Base-by-base conservation (phyloP, 768 basidiomycete species). In the Exsudoporus frostii region DNA sequence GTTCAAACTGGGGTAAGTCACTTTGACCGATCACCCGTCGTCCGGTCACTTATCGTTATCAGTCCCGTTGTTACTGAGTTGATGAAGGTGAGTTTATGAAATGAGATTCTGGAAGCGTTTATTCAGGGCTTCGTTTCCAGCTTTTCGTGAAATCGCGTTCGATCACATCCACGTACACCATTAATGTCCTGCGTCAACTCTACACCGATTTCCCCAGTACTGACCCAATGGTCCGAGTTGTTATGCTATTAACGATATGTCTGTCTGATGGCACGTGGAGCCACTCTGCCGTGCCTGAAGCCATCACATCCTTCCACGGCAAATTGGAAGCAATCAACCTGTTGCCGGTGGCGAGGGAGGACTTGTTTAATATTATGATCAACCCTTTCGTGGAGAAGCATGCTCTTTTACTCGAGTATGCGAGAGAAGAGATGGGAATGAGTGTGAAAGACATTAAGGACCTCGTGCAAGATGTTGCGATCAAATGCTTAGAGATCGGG, bases 191-290 rank as follows among this genome's bases (percentile, higher is more conserved):
- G 36, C 79, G 82, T 24, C 78, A 81, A 48, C 76, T 91, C 40
- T 85, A 79, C 65, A 67, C 72, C 42, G 88, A 90, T 63, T 90
- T 86, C 64, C 84, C 85, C 20, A 82, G 79, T 39, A 59, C 74
- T 7, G 79, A 88, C 61, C 76, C 77, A 20, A 74, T 74, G 43
- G 85, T 83, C 56, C 84, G 88, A 38, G 76, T 84, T 20, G 86
- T 87, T 49, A 82, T 94, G 70, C 76, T 92, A n/a, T 75, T 90
- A 51, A 80, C 82, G 15, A 74, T 85, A 19, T 88, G 86, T 68
- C 73, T 83, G 32, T 64, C 69, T 42, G 68, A 68, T 52, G 54
- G 53, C 58, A 45, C 57, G 34, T 47, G 61, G 56, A 47, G 51
- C 20, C 67, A 68, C 37, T 69, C 69, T 49, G 66, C 65, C 19